Base-by-base conservation (phyloP, 208 protist genomes). In the Wallacemonas sp. region DNA sequence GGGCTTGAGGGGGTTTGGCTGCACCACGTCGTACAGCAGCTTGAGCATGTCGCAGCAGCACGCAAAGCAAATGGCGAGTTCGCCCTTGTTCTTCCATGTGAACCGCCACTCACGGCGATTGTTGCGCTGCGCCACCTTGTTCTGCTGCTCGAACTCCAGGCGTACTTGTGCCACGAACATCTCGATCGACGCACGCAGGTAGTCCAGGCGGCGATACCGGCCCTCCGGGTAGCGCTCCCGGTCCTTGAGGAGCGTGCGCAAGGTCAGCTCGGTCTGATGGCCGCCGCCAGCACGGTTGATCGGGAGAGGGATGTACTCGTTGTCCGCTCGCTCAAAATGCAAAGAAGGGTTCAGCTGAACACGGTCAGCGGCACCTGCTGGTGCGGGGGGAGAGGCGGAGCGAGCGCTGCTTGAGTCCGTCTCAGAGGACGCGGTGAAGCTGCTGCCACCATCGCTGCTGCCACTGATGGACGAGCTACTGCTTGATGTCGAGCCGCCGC, bases 31-130 rank as follows among this genome's bases (percentile, higher is more conserved):
- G 69, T 86, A 91, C 11, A 95, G 77, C 26, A 92, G 61, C 65
- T 93, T 93, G 23, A 95, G 41, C 76, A 83, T 92, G 64, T 95
- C 90, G 42, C 90, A 95, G 70, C 80, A 88, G 49, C 79, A 85
- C n/a, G 90, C 87, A 64, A 91, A 95, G 68, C 77, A 86, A 39
- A 93, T 80, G 23, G 90, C 90, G n/a, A 95, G 72, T 49, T 90
- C 82, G 18, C 90, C 85, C 25, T 81, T 91, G 71, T 95, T 95
- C 33, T 78, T 74, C 90, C 90, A 95, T 18, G 74, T 87, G 63
- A 93, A 95, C 14, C 87, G 84, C 57, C 46, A 54, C 39, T 84
- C 52, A 22, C 23, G 22, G 12, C 63, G 57, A 2, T 77, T 77
- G 45, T 67, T 73, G 38, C 74, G 72, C 57, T 77, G 50, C 16